Evolutionary conservation across 2,329 filamentous ascomycete species (phyloP).

Genomic region (Xylaria sp.): DNA sequence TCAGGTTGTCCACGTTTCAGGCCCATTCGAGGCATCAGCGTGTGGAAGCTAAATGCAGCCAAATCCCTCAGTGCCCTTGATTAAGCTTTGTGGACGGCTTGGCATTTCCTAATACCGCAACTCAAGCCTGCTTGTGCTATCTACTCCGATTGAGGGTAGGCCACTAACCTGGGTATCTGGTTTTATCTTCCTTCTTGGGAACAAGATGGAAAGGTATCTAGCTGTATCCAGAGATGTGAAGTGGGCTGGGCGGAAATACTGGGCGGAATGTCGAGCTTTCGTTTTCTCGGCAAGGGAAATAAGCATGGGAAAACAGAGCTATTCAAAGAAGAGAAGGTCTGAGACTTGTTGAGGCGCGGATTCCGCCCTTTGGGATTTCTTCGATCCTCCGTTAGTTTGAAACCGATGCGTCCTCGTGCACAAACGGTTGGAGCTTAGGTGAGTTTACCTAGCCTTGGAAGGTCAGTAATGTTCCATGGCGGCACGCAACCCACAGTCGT

Average conservation of each 20-base stretch:
- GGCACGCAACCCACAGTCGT: constrained; percentile 1
- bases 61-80: constrained; percentile 17
- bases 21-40: constrained; percentile 3
- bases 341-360: background rate
- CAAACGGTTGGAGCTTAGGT: constrained; percentile 7
- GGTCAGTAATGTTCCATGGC: constrained; percentile 16
- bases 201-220: constrained; percentile 2
- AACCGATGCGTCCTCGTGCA: constrained; percentile 11
- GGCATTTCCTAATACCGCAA: constrained; percentile 29
- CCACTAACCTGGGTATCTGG: background rate
- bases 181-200: background rate
- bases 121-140: background rate
- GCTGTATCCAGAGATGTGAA: background rate
- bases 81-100: constrained; percentile 28
- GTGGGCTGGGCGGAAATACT: background rate
- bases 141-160: background rate
- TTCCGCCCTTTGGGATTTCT: background rate
- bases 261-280: constrained; percentile 12
- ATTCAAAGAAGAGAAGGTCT: constrained; percentile 36
- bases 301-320: constrained; percentile 15
- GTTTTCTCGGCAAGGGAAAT: background rate
- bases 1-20: constrained; percentile 21
- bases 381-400: constrained; percentile 6
- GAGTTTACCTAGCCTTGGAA: constrained; percentile 21
- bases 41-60: constrained; percentile 19